Base-by-base conservation (phyloP, 2,329 filamentous ascomycete species). In the Talaromyces sp. region DNA sequence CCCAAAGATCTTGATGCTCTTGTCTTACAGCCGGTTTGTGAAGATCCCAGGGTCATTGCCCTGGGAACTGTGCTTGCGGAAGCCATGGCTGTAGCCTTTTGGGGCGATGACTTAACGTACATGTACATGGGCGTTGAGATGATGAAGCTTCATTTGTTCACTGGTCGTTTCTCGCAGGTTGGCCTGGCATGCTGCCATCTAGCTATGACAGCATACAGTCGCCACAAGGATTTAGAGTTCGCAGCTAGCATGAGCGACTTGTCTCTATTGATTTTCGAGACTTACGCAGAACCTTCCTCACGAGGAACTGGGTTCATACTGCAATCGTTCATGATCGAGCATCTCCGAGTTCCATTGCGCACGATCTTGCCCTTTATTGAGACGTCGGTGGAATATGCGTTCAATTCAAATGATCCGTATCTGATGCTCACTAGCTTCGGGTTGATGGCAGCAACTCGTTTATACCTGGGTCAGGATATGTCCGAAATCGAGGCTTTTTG, bases 281-380 rank as follows among this genome's bases (percentile, higher is more conserved):
- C 78, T 58, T 86, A 82, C 66, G 78, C 82, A 1, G 82, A 85
- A 62, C 70, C 79, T 3, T 87, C 86, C 72, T 86, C 84, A 0
- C 75, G 83, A 25, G 85, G 84, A 27, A 79, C 86, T 54, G 85
- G 84, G 2, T 80, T 84, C 47, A 85, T 86, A 1, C 74, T 87
- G 25, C 83, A 86, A 64, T 81, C 83, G n/a, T 74, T 87, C 9
- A 88, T 88, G 72, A 75, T 88, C n/a, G 85, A 84, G n/a, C 86
- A 89, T 70, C 72, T 89, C 27, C 80, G 84, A 65, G 77, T 80
- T 11, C 84, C 85, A 2, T 74, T 88, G 54, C 72, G 77, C 13
- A 80, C 84, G 41, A 80, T 84, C 22, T 78, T 88, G 17, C 80
- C 82, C 1, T 74, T 79, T 3, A 78, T 89, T 7, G 84, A 86